phyloP scores from a whole-genome alignment of 352 stramenopile species.

The Bremia lactucae region DNA sequence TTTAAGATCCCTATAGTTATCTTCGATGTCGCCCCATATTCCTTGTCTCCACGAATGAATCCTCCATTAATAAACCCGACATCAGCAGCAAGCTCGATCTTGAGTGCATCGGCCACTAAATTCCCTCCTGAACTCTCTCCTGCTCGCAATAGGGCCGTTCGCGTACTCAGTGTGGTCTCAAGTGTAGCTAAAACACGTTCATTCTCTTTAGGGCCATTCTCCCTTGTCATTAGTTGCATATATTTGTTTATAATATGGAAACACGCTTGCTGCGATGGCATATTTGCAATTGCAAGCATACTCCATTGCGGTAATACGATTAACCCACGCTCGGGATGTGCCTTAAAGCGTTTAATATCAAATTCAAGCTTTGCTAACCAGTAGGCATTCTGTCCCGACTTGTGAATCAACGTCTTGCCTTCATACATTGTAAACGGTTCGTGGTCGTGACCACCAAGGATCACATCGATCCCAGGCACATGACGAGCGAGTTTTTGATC shows the following conservation, averaged over 20 bases:
- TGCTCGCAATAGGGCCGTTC: slow-evolving; percentile 57
- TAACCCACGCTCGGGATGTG: slow-evolving; percentile 35
- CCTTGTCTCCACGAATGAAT: slow-evolving; percentile 78
- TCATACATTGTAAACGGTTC: slow-evolving; percentile 81
- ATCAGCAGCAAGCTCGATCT: slow-evolving; percentile 45
- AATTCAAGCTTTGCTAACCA: slow-evolving; percentile 81
- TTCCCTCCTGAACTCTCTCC: slow-evolving; percentile 72
- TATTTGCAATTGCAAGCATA: slow-evolving; percentile 66
- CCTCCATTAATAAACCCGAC: slow-evolving; percentile 83
- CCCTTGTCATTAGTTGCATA: slow-evolving; percentile 46
- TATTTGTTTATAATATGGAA: slow-evolving; percentile 69
- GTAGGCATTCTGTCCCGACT: slow-evolving; percentile 82
- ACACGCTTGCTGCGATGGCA: slow-evolving; percentile 40
- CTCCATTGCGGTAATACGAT: slow-evolving; percentile 57
- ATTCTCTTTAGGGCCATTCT: slow-evolving; percentile 34
- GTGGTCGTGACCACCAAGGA: slow-evolving; percentile 89
- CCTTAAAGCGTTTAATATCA: slow-evolving; percentile 31
- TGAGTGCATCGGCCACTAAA: slow-evolving; percentile 70
- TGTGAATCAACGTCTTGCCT: slow-evolving; percentile 81
- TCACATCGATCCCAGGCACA: slow-evolving; percentile 66
- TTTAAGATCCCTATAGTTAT: slow-evolving; percentile 67
- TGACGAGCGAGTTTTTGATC: slow-evolving; percentile 56
- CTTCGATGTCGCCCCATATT: slow-evolving; percentile 55
- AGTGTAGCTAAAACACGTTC: slow-evolving; percentile 43
- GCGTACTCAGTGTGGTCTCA: slow-evolving; percentile 44